Evolutionary conservation across 768 basidiomycete species (phyloP), one percentile per base, ranked within the genome.

Genomic region (Rhodotorula paludigena): DNA sequence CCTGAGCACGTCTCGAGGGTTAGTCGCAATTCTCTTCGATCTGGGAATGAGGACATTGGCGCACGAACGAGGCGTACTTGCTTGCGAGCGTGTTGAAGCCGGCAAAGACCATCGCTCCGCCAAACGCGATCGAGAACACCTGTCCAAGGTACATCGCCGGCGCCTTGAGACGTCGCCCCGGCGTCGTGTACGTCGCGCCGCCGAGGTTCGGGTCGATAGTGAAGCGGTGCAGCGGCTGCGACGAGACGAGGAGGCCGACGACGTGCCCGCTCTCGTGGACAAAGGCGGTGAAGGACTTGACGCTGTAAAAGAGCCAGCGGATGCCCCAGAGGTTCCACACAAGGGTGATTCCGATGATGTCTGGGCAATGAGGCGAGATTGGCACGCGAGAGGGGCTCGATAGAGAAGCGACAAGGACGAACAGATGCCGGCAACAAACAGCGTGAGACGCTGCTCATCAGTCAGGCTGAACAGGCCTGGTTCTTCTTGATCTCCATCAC

Each of bases 141-240:
- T 53, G 57, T 10, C 64, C 64, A 36, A 44, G 41, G 52, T 32
- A 58, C 33, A 65, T 42, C 6, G 11, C 42, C 7, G 35, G 51
- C 20, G 49, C n/a, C 14, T 33, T 25, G 20, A 58, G 42, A 5
- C 7, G 18, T 1, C 39, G 33, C 5, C 57, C 64, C 0, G 64
- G 64, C 2, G 54, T 51, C 20, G 57, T 65, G 35, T 58, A n/a
- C 2, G 57, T 53, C 2, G 51, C 64, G 36, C 57, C 57, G 49
- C 64, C 64, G 16, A 33, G 18, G 35, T 65, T 65, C 14, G 64
- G 64, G 36, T 65, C 64, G 47, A 65, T 59, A 0, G 51, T 59
- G 35, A 53, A 58, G 14, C 56, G 42, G 28, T 38, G 44, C 9
- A 65, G 51, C 1, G 57, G 64, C 35, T 45, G 51, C 23, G 35